phyloP scores from a whole-genome alignment of 129 eudicot species.

The Centrapalus pauciflorus region DNA sequence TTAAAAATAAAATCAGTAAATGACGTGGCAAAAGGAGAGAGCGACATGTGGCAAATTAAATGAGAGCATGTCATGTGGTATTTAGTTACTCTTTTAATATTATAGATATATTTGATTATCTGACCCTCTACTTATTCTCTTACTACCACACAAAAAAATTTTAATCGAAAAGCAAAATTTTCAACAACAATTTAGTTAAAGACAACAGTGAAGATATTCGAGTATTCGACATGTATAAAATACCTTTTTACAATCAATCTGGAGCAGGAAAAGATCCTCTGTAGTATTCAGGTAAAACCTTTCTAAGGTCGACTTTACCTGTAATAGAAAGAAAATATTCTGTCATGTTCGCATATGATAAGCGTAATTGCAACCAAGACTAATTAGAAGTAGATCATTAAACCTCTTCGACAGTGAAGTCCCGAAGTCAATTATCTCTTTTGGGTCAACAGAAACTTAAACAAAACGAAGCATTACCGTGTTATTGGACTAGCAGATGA shows the following conservation, averaged over 20 bases:
- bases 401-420: too few relatives aligned
- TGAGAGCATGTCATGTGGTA: too few relatives aligned
- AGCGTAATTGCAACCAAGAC: background rate
- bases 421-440: background rate
- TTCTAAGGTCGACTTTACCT: conserved; percentile 59
- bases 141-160: too few relatives aligned
- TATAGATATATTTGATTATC: too few relatives aligned
- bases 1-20: too few relatives aligned
- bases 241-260: conserved; percentile 69
- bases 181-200: background rate
- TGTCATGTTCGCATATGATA: background rate
- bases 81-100: too few relatives aligned
- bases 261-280: conserved; percentile 59
- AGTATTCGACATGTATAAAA: background rate
- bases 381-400: too few relatives aligned
- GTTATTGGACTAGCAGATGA: too few relatives aligned
- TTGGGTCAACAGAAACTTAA: background rate
- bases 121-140: too few relatives aligned
- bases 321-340: background rate
- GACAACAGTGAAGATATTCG: background rate
- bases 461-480: background rate
- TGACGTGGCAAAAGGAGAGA: too few relatives aligned
- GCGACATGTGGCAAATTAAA: too few relatives aligned
- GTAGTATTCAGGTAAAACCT: conserved; percentile 48
- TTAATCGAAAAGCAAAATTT: too few relatives aligned